phyloP scores from a whole-genome alignment of 1,284 basidiomycete genomes.

The Trametes hirsuta region DNA sequence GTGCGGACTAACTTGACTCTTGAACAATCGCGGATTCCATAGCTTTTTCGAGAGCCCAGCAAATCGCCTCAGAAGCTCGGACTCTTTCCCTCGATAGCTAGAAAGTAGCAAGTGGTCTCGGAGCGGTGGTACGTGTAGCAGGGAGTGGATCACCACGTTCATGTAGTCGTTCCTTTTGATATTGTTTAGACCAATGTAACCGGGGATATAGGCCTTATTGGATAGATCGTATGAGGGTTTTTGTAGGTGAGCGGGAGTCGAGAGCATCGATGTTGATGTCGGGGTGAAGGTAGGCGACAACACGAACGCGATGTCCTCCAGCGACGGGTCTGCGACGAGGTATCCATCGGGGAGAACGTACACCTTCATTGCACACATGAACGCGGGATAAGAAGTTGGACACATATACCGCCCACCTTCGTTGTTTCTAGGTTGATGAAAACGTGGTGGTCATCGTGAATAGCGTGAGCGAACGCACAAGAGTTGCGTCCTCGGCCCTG shows the following conservation, averaged over 20 bases:
- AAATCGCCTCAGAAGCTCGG: slow-evolving; percentile 90
- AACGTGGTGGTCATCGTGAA: slow-evolving; percentile 97
- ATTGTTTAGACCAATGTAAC: slow-evolving; percentile 97
- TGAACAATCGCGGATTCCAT: slow-evolving; percentile 97
- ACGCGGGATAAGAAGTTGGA: background rate
- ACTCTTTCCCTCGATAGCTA: slow-evolving; percentile 67
- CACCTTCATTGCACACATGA: slow-evolving; percentile 57
- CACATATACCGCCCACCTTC: slow-evolving; percentile 59
- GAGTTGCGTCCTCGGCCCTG: slow-evolving; percentile 94
- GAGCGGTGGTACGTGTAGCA: slow-evolving; percentile 90
- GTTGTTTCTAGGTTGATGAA: slow-evolving; percentile 95
- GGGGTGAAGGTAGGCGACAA: slow-evolving; percentile 83
- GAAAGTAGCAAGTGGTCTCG: slow-evolving; percentile 87
- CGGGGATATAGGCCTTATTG: slow-evolving; percentile 85
- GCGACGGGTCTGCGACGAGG: slow-evolving; percentile 90
- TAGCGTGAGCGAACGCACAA: slow-evolving; percentile 96
- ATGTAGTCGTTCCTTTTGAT: slow-evolving; percentile 97
- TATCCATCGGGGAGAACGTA: slow-evolving; percentile 99
- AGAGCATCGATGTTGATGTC: slow-evolving; percentile 52
- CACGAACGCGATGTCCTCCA: slow-evolving; percentile 93
- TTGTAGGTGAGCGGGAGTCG: slow-evolving; percentile 62
- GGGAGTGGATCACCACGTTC: slow-evolving; percentile 94
- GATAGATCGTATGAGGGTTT: slow-evolving; percentile 85
- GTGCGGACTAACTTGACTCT: slow-evolving; percentile 97
- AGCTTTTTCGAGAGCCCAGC: slow-evolving; percentile 87